Conservation (phyloP, 2,329 filamentous ascomycete genomes). For the Ascochyta clinopodiicola region DNA sequence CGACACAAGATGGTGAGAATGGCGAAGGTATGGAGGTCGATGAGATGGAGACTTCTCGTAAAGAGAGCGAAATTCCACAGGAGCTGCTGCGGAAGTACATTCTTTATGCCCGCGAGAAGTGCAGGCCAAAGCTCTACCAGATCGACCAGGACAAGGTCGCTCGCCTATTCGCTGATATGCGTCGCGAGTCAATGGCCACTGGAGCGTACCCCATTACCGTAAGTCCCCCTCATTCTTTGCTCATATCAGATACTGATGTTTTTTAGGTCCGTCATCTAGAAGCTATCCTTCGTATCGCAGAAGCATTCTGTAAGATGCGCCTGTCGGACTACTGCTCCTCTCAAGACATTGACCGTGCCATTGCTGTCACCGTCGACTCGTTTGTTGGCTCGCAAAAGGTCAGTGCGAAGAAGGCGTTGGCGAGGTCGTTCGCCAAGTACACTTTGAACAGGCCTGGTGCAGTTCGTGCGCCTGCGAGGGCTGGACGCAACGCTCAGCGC, state of each 20-base stretch:
- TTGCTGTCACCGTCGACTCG: constrained; percentile 93
- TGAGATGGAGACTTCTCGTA: constrained; percentile 59
- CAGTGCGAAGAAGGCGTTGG: constrained; percentile 94
- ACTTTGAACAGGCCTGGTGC: constrained; percentile 56
- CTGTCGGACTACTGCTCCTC: constrained; percentile 93
- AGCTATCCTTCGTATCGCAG: constrained; percentile 94
- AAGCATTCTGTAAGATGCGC: constrained; percentile 96
- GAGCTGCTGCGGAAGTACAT: constrained; percentile 96
- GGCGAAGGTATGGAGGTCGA: constrained; percentile 59
- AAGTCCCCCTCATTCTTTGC: constrained; percentile 48
- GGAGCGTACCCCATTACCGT: constrained; percentile 98
- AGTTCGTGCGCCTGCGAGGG: constrained; percentile 37
- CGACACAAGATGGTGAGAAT: constrained; percentile 47
- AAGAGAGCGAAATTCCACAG: constrained; percentile 80
- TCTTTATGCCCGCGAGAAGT: constrained; percentile 88
- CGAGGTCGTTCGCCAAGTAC: constrained; percentile 95
- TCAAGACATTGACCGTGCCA: constrained; percentile 93
- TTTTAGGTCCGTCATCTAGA: constrained; percentile 92
- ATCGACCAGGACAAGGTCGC: constrained; percentile 98
- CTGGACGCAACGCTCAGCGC: constrained; percentile 36
- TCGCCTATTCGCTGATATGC: constrained; percentile 93
- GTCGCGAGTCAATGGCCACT: constrained; percentile 87
- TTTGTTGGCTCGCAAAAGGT: constrained; percentile 97
- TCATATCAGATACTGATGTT: constrained; percentile 20
- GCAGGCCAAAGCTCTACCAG: constrained; percentile 90